These are phyloP conservation scores for Neofusicoccum umdonicola DNA, from an alignment of 2,329 filamentous ascomycete genomes.

Conservation along the genomic window DNA sequence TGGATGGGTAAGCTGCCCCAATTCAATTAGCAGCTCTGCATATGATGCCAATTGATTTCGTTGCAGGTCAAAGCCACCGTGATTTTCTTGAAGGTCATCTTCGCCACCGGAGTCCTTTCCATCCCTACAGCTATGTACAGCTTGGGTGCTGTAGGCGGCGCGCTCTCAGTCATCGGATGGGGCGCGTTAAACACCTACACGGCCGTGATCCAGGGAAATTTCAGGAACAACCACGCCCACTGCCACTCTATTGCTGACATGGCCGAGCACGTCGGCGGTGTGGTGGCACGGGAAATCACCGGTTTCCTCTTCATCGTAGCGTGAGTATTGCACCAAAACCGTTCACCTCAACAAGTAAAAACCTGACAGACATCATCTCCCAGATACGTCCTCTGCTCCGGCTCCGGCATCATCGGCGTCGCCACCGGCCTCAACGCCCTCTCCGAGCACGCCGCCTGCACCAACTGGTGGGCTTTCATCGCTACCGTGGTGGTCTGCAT, in stretches of 20 bases:
- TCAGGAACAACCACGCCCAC: slow-evolving; percentile 50
- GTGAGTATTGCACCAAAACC: background rate
- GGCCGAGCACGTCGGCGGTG: slow-evolving; percentile 56
- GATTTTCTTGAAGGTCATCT: slow-evolving; percentile 35
- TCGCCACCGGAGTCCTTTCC: slow-evolving; percentile 50
- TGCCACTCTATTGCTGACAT: slow-evolving; percentile 59
- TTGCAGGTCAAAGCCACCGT: slow-evolving; percentile 13
- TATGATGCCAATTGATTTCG: background rate
- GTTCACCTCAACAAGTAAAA: background rate
- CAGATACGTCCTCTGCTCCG: slow-evolving; percentile 54
- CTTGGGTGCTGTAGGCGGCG: slow-evolving; percentile 49
- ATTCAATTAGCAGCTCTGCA: no score
- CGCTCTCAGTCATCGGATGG: slow-evolving; percentile 49
- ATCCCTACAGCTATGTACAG: slow-evolving; percentile 51
- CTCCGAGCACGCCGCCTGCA: slow-evolving; percentile 58
- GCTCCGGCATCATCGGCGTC: slow-evolving; percentile 58
- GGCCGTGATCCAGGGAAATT: slow-evolving; percentile 50
- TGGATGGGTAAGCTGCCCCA: slow-evolving; percentile 42
- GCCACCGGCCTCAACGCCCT: slow-evolving; percentile 61
- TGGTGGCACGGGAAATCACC: slow-evolving; percentile 51
- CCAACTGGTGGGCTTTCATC: slow-evolving; percentile 57
- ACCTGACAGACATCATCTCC: background rate
- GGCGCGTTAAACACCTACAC: slow-evolving; percentile 51
- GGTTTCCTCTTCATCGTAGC: slow-evolving; percentile 58
- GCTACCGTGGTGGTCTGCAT: slow-evolving; percentile 51